Percentiles rank a stretch among this genome's conserved stretches.
These are phyloP conservation scores for Aethionema arabicum DNA, from an alignment of 345 rosid species.

Conservation along the genomic window DNA sequence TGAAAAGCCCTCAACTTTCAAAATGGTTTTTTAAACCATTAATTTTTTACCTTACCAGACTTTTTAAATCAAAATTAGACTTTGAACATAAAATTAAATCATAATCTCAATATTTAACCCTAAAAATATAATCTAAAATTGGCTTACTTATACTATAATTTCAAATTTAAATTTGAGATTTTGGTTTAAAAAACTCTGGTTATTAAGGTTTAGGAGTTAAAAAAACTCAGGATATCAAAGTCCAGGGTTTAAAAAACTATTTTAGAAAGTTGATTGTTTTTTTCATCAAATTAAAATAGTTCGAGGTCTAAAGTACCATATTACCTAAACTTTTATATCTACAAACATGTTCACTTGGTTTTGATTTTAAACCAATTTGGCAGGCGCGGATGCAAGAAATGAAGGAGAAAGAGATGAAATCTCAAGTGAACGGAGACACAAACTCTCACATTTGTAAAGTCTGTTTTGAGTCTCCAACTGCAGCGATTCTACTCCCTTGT, in stretches of 20 bases:
- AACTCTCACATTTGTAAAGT: conserved; percentile 97
- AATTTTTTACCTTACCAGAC: too few species aligned
- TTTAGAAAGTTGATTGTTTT: too few species aligned
- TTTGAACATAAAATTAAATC: background rate
- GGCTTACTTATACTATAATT: too few species aligned
- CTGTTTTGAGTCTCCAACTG: conserved; percentile 92
- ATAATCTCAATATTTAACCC: background rate
- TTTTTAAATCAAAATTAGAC: background rate
- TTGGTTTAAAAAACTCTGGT: too few species aligned
- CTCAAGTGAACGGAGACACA: conserved; percentile 67
- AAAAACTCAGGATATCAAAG: too few species aligned
- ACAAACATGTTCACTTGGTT: background rate
- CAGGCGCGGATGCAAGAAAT: conserved; percentile 98
- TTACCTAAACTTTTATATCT: background rate
- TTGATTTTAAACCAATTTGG: conserved; percentile 13
- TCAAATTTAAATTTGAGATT: too few species aligned
- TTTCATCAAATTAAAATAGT: too few species aligned
- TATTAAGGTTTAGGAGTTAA: too few species aligned
- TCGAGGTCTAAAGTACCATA: background rate
- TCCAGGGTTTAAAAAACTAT: too few species aligned
- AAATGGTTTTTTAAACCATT: too few species aligned
- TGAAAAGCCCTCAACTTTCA: too few species aligned
- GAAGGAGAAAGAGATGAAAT: conserved; percentile 89
- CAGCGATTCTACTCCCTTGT: conserved; percentile 97
- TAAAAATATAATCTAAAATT: too few species aligned